These are phyloP conservation scores for Colletotrichum neosansevieriae DNA, from an alignment of 2,329 filamentous ascomycete species.

Conservation along the genomic window DNA sequence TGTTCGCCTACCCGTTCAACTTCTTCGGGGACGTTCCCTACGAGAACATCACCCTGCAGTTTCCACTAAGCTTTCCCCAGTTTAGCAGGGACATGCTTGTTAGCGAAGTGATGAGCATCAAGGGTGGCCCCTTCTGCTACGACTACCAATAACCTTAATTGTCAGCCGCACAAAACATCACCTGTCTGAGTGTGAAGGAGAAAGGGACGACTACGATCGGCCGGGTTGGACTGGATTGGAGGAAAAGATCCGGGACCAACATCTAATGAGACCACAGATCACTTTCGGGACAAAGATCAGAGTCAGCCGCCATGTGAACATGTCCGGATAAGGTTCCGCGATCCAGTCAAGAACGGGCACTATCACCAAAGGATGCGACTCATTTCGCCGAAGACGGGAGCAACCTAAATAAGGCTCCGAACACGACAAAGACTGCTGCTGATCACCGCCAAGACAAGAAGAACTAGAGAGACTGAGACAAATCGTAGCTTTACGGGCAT, in stretches of 20 bases:
- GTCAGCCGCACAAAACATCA: neutral
- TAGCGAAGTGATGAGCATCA: slow-evolving; percentile 46
- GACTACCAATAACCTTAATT: slow-evolving; percentile 39
- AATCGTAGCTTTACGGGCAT: neutral
- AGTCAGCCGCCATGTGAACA: neutral
- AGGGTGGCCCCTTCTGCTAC: slow-evolving; percentile 42
- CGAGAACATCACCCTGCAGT: neutral
- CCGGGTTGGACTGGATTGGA: neutral
- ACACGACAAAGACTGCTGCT: slow-evolving; percentile 3
- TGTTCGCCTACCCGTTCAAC: neutral
- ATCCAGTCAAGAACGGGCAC: neutral
- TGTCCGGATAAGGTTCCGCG: slow-evolving; percentile 20
- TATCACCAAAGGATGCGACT: neutral
- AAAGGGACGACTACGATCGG: neutral
- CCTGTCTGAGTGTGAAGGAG: neutral
- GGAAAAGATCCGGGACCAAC: neutral
- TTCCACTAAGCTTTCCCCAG: neutral
- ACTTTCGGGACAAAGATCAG: neutral
- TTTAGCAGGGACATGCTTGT: slow-evolving; percentile 25
- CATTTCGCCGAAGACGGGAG: slow-evolving; percentile 15
- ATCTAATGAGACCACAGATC: neutral
- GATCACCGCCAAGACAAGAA: neutral
- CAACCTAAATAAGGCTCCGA: no score
- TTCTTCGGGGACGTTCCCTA: slow-evolving; percentile 2
- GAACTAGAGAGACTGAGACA: neutral